These are phyloP conservation scores for Amorphotheca resinae DNA, from an alignment of 495 filamentous ascomycete species.

Conservation along the genomic window DNA sequence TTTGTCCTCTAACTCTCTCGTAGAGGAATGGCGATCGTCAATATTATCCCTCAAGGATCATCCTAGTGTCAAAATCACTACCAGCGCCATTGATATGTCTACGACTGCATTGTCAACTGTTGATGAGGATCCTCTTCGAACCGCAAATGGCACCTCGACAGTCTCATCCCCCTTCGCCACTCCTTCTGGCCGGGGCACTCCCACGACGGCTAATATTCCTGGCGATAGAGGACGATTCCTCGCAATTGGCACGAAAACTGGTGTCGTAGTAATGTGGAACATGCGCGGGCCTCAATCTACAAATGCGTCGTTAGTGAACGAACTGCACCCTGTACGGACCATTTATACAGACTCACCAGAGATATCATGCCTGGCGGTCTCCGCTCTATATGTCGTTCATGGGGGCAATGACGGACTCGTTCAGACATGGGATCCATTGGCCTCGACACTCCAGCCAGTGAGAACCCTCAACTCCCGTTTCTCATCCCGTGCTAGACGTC, in stretches of 20 bases:
- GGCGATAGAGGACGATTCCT: slow-evolving; percentile 75
- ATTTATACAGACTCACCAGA: slow-evolving; percentile 89
- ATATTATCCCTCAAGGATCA: slow-evolving; percentile 41
- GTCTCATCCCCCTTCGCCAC: slow-evolving; percentile 46
- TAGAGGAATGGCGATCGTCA: slow-evolving; percentile 51
- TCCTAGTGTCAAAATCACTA: slow-evolving; percentile 47
- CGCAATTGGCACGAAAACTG: slow-evolving; percentile 69
- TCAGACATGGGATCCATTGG: slow-evolving; percentile 91
- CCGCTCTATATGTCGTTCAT: slow-evolving; percentile 79
- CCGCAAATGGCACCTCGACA: slow-evolving; percentile 40
- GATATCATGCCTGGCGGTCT: slow-evolving; percentile 73
- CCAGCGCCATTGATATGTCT: slow-evolving; percentile 65
- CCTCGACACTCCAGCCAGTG: slow-evolving; percentile 65
- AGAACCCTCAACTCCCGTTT: slow-evolving; percentile 85
- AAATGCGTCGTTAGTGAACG: slow-evolving; percentile 34
- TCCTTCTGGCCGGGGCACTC: slow-evolving; percentile 28
- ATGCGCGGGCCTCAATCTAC: slow-evolving; percentile 50
- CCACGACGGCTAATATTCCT: slow-evolving; percentile 44
- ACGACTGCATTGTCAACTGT: slow-evolving; percentile 53
- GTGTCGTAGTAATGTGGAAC: slow-evolving; percentile 74
- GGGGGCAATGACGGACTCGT: slow-evolving; percentile 93
- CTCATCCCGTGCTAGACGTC: slow-evolving; percentile 63
- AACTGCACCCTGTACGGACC: slow-evolving; percentile 51
- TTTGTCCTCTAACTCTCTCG: slow-evolving; percentile 9
- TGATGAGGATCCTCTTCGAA: slow-evolving; percentile 62